phyloP scores from a whole-genome alignment of 2,329 filamentous ascomycete genomes.

The Zopfia rhizophila region DNA sequence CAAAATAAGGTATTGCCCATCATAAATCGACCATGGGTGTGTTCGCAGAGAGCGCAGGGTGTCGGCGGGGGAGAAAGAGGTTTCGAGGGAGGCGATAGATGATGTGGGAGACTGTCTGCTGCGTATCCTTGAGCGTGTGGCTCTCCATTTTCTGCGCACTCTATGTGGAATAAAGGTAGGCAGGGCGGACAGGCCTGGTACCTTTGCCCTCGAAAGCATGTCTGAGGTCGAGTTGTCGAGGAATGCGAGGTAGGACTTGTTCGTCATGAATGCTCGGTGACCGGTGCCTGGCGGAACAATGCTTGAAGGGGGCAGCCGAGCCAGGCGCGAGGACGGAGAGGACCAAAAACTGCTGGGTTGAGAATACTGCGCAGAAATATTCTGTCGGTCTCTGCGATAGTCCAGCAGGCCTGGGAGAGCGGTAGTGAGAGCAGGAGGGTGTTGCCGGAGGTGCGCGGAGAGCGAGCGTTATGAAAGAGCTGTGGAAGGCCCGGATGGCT shows the following conservation, averaged over 20 bases:
- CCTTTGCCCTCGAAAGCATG: slow-evolving; percentile 55
- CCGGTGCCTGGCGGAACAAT: slow-evolving; percentile 12
- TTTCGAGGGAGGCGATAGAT: slow-evolving; percentile 79
- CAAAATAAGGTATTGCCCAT: slow-evolving; percentile 84
- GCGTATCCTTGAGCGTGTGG: slow-evolving; percentile 70
- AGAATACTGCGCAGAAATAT: slow-evolving; percentile 11
- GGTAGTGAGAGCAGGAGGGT: slow-evolving; percentile 18
- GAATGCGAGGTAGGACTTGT: slow-evolving; percentile 48
- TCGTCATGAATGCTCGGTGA: slow-evolving; percentile 36
- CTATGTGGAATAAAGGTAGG: slow-evolving; percentile 70
- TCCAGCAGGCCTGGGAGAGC: slow-evolving; percentile 16
- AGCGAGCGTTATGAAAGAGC: slow-evolving; percentile 43
- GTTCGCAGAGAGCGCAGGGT: slow-evolving; percentile 79
- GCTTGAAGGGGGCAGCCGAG: slow-evolving; percentile 12
- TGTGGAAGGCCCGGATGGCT: slow-evolving; percentile 43
- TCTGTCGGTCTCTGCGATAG: slow-evolving; percentile 24
- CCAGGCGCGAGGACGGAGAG: slow-evolving; percentile 19
- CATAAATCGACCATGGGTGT: slow-evolving; percentile 83
- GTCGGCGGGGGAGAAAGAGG: slow-evolving; percentile 82
- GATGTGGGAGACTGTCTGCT: slow-evolving; percentile 74
- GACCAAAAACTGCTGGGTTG: slow-evolving; percentile 31
- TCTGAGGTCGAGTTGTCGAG: slow-evolving; percentile 40
- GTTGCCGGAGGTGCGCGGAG: slow-evolving; percentile 21
- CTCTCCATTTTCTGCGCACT: slow-evolving; percentile 72
- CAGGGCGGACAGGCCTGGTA: slow-evolving; percentile 61